Conservation (phyloP, 2,329 filamentous ascomycete genomes). For the Bretziella fagacearum region DNA sequence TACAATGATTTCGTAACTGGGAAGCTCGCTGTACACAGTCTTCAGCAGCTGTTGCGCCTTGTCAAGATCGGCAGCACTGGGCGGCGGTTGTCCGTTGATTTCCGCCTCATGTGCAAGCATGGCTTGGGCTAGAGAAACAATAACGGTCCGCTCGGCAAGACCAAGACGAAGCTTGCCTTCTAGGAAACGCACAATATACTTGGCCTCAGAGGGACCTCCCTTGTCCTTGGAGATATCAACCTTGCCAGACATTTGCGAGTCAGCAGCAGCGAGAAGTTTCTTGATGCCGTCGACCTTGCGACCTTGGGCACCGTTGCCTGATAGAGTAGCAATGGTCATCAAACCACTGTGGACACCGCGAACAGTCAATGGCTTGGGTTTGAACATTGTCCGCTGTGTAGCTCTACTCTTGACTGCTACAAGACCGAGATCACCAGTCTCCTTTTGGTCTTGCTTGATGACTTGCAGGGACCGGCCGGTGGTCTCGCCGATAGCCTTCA, state of each 20-base stretch:
- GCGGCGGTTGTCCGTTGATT: conserved; percentile 44
- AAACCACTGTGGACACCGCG: conserved; percentile 73
- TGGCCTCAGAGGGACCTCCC: conserved; percentile 85
- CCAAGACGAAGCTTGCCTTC: conserved; percentile 89
- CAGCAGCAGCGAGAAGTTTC: conserved; percentile 82
- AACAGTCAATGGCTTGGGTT: conserved; percentile 79
- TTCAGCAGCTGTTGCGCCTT: conserved; percentile 78
- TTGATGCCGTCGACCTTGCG: conserved; percentile 91
- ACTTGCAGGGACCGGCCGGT: conserved; percentile 76
- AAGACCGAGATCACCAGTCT: conserved; percentile 86
- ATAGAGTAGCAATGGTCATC: conserved; percentile 71
- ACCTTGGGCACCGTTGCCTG: conserved; percentile 74
- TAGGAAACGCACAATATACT: conserved; percentile 80
- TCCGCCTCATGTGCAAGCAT: conserved; percentile 68
- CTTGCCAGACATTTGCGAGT: conserved; percentile 55
- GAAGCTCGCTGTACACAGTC: conserved; percentile 82
- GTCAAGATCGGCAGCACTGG: conserved; percentile 59
- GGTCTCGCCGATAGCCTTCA: conserved; percentile 93
- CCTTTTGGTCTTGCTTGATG: conserved; percentile 90
- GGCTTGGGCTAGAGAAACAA: conserved; percentile 79
- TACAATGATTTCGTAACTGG: conserved; percentile 88
- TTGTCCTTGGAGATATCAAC: conserved; percentile 86
- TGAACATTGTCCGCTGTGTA: conserved; percentile 97
- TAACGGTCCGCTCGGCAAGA: conserved; percentile 77
- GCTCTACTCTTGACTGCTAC: conserved; percentile 91